These are phyloP conservation scores for Trichoderma guizhouense DNA, from an alignment of 2,329 filamentous ascomycete genomes.

Conservation along the genomic window DNA sequence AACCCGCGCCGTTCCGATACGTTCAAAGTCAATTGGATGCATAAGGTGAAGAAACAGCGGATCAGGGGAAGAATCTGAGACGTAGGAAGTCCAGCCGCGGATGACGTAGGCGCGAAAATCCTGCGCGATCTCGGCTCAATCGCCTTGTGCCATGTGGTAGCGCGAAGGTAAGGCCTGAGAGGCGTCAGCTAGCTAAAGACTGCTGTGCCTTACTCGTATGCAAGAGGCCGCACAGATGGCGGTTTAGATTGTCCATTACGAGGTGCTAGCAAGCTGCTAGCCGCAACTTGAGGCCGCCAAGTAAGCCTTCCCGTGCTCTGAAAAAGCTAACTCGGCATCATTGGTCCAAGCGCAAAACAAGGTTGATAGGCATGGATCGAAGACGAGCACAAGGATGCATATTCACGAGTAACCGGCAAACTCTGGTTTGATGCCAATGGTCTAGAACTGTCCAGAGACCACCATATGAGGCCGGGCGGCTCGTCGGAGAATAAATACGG, in stretches of 20 bases:
- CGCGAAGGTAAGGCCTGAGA: not conserved
- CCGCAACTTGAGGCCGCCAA: slow-evolving; percentile 1
- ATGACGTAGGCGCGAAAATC: slow-evolving; percentile 14
- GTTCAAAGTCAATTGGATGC: not conserved
- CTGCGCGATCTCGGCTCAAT: not conserved
- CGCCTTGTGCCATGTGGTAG: not conserved
- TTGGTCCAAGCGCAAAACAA: not conserved
- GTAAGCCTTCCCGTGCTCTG: slow-evolving; percentile 8
- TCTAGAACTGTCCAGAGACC: not conserved
- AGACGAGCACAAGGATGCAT: not conserved
- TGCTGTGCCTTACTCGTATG: not conserved
- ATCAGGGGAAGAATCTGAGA: not conserved
- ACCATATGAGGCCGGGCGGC: not conserved
- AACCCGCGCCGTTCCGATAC: not conserved
- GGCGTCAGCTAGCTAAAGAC: not conserved
- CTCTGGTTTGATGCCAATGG: not conserved
- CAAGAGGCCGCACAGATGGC: not conserved
- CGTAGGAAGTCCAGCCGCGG: not conserved
- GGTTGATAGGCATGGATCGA: not conserved
- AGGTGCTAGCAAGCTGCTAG: slow-evolving; percentile 3
- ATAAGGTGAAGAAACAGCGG: not conserved
- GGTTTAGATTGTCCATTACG: slow-evolving; percentile 3
- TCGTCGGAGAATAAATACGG: not conserved
- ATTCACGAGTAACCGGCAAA: not conserved
- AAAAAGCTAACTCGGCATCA: not conserved